Evolutionary conservation across 352 stramenopile species (phyloP).

Genomic region (Thraustochytrium striatum): DNA sequence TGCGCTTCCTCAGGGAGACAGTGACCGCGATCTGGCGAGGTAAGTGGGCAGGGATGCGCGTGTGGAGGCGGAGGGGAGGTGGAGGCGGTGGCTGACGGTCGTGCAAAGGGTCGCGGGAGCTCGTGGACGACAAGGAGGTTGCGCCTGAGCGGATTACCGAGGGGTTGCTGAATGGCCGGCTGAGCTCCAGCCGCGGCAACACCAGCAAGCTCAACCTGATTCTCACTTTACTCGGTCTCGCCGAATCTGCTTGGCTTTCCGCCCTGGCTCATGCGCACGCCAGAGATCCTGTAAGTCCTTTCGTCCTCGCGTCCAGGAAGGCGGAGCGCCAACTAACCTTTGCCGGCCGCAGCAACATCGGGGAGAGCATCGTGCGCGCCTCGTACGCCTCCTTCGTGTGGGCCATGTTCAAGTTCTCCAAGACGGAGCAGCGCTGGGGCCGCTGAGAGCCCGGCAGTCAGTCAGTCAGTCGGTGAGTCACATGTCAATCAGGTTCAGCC

Average conservation of each 20-base stretch:
- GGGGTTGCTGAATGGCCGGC: neutral
- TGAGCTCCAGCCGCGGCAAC: neutral
- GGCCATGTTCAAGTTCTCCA: neutral
- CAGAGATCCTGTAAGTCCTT: conserved; percentile 38
- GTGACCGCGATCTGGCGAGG: neutral
- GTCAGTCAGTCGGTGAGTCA: too few relatives aligned
- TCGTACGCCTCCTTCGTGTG: conserved; percentile 15
- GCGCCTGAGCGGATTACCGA: neutral
- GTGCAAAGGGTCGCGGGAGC: neutral
- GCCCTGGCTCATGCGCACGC: conserved; percentile 13
- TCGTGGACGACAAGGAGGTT: conserved; percentile 23
- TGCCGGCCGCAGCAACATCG: neutral
- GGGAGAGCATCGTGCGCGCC: neutral
- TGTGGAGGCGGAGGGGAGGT: too few relatives aligned
- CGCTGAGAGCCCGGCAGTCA: neutral
- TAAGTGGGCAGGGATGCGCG: too few relatives aligned
- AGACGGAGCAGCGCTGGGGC: conserved; percentile 33
- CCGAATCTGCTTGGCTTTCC: conserved; percentile 12
- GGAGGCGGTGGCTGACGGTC: too few relatives aligned
- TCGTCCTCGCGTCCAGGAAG: neutral
- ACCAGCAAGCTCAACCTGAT: neutral
- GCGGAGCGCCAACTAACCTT: neutral
- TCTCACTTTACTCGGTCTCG: neutral
- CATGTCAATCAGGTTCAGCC: too few relatives aligned
- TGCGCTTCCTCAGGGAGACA: conserved; percentile 23